Evolutionary conservation across 352 stramenopile species (phyloP).

Genomic region (Globisporangium rhizosaccharum): DNA sequence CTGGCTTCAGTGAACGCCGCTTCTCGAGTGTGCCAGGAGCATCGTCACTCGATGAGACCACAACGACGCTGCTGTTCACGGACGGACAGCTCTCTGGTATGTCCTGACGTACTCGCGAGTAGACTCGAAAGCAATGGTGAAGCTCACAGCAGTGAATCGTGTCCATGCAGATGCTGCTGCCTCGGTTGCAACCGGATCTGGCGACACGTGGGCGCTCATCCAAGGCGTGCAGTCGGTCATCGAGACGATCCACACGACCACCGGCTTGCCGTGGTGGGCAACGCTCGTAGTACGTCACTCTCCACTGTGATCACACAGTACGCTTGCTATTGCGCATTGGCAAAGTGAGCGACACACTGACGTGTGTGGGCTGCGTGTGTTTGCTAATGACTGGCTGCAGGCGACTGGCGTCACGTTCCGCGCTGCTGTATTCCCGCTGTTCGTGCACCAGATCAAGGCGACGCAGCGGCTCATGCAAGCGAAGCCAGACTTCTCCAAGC

Average conservation of each 20-base stretch:
- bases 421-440: slow-evolving; percentile 63
- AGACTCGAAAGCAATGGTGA: neutral
- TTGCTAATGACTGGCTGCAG: slow-evolving; percentile 12
- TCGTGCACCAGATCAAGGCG: slow-evolving; percentile 64
- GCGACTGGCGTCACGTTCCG: slow-evolving; percentile 60
- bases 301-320: neutral
- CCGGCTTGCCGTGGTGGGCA: slow-evolving; percentile 72
- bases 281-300: slow-evolving; percentile 37
- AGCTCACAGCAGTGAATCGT: neutral
- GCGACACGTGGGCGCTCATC: slow-evolving; percentile 41
- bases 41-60: slow-evolving; percentile 19
- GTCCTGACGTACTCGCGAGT: neutral
- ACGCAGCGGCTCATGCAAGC: slow-evolving; percentile 59
- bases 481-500: slow-evolving; percentile 48
- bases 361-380: slow-evolving; percentile 7
- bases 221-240: slow-evolving; percentile 54
- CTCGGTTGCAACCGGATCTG: slow-evolving; percentile 16
- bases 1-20: slow-evolving; percentile 13
- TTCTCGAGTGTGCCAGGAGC: slow-evolving; percentile 16
- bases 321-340: too few species aligned
- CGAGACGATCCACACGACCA: slow-evolving; percentile 56
- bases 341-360: neutral
- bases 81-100: slow-evolving; percentile 36
- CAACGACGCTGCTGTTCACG: slow-evolving; percentile 15
- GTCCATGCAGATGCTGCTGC: slow-evolving; percentile 21